These are phyloP conservation scores for Penicillium concentricum DNA, from an alignment of 2,329 filamentous ascomycete species.

Conservation along the genomic window DNA sequence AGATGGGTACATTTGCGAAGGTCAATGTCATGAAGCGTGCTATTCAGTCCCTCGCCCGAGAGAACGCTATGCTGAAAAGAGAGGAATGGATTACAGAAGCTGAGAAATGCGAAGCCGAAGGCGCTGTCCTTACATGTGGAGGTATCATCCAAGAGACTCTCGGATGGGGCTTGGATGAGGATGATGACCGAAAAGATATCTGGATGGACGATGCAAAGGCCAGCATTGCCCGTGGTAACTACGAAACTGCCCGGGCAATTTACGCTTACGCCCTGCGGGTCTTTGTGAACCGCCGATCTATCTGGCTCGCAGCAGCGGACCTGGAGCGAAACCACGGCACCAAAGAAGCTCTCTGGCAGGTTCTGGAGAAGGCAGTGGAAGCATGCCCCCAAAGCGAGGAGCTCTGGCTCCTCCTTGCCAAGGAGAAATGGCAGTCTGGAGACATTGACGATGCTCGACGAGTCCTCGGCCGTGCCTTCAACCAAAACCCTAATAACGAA, in stretches of 20 bases:
- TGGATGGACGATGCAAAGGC: constrained; percentile 92
- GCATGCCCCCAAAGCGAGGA: constrained; percentile 88
- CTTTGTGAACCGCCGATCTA: constrained; percentile 81
- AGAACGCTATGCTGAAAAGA: constrained; percentile 93
- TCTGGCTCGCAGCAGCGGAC: constrained; percentile 89
- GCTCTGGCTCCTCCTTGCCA: constrained; percentile 92
- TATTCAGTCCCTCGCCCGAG: constrained; percentile 80
- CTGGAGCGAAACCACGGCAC: constrained; percentile 86
- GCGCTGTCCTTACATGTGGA: constrained; percentile 79
- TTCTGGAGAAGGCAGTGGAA: constrained; percentile 90
- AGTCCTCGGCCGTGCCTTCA: constrained; percentile 85
- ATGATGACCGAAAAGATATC: constrained; percentile 91
- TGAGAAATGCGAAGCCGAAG: constrained; percentile 91
- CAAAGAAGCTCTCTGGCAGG: constrained; percentile 76
- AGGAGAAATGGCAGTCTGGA: constrained; percentile 88
- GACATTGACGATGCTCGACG: constrained; percentile 82
- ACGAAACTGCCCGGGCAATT: constrained; percentile 88
- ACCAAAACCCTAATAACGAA: constrained; percentile 94
- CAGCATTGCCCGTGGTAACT: constrained; percentile 76
- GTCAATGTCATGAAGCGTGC: constrained; percentile 94
- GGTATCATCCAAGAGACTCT: constrained; percentile 91
- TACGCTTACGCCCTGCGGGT: constrained; percentile 87
- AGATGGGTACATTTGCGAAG: constrained; percentile 78
- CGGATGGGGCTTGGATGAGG: constrained; percentile 89
- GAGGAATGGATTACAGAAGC: constrained; percentile 97